Percentiles rank a stretch among this genome's conserved stretches.
phyloP scores from a whole-genome alignment of 2,329 filamentous ascomycete genomes.

The Paraconiothyrium brasiliense region DNA sequence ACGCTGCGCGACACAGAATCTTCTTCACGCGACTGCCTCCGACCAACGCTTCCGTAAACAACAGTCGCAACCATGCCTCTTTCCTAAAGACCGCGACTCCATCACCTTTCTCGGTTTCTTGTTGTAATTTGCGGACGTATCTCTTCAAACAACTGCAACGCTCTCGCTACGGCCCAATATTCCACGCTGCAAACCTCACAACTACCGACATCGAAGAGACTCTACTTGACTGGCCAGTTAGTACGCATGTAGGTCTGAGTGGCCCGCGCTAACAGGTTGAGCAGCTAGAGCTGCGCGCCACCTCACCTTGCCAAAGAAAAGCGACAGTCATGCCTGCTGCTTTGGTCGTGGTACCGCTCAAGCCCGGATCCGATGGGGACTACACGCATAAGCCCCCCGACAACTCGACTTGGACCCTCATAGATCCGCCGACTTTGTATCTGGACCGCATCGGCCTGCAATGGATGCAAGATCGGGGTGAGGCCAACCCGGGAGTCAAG shows the following conservation, averaged over 20 bases:
- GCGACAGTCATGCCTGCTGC: background rate
- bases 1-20: background rate
- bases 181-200: too few species aligned
- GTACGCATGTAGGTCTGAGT: background rate
- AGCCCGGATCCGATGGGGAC: slow-evolving; percentile 48
- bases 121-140: background rate
- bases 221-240: background rate
- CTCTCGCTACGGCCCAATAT: too few species aligned
- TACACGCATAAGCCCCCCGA: slow-evolving; percentile 35
- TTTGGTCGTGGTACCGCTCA: slow-evolving; percentile 36
- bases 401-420: slow-evolving; percentile 35
- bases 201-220: too few species aligned
- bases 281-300: background rate
- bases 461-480: slow-evolving; percentile 59
- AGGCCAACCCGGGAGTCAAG: slow-evolving; percentile 45
- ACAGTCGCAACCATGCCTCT: background rate
- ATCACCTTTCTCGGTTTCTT: background rate
- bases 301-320: background rate
- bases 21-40: slow-evolving; percentile 4
- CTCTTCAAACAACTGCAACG: background rate
- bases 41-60: slow-evolving; percentile 2
- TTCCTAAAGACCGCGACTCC: background rate
- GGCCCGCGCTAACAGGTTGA: background rate
- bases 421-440: slow-evolving; percentile 56
- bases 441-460: slow-evolving; percentile 57